Conservation (phyloP, 2,329 filamentous ascomycete species). For the Cladophialophora chaetospira region DNA sequence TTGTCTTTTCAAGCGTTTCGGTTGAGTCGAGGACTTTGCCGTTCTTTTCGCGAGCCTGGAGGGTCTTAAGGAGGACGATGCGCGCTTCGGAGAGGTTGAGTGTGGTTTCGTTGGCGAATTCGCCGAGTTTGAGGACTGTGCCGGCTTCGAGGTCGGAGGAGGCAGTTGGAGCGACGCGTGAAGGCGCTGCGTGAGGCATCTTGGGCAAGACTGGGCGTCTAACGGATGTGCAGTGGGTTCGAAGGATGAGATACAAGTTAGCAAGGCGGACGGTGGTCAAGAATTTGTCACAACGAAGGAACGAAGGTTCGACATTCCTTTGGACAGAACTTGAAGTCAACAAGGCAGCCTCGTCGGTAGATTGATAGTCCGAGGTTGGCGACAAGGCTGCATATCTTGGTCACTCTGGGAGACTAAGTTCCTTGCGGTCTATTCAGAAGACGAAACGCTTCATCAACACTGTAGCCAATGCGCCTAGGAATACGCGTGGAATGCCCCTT, state of each 20-base stretch:
- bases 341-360: background rate
- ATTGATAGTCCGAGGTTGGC: background rate
- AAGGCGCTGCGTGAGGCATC: slow-evolving; percentile 33
- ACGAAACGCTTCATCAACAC: too few relatives aligned
- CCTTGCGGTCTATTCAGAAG: too few relatives aligned
- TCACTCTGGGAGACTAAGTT: too few relatives aligned
- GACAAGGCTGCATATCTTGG: too few relatives aligned
- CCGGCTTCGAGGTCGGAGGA: slow-evolving; percentile 87
- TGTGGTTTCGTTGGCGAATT: slow-evolving; percentile 89
- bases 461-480: too few relatives aligned
- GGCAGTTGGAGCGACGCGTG: slow-evolving; percentile 40
- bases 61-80: slow-evolving; percentile 86
- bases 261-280: background rate
- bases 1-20: slow-evolving; percentile 75
- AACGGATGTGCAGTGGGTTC: background rate
- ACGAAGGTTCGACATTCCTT: too few relatives aligned
- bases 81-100: slow-evolving; percentile 90
- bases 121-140: slow-evolving; percentile 79
- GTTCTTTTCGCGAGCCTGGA: slow-evolving; percentile 58
- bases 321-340: background rate
- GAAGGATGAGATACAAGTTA: background rate
- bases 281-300: too few relatives aligned
- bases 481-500: too few relatives aligned
- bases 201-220: background rate
- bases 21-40: slow-evolving; percentile 44